A percentile compares a stretch with the other conserved stretches of the same genome.
phyloP scores from a whole-genome alignment of 306 rosid genomes.

The Cucurbita pepo region DNA sequence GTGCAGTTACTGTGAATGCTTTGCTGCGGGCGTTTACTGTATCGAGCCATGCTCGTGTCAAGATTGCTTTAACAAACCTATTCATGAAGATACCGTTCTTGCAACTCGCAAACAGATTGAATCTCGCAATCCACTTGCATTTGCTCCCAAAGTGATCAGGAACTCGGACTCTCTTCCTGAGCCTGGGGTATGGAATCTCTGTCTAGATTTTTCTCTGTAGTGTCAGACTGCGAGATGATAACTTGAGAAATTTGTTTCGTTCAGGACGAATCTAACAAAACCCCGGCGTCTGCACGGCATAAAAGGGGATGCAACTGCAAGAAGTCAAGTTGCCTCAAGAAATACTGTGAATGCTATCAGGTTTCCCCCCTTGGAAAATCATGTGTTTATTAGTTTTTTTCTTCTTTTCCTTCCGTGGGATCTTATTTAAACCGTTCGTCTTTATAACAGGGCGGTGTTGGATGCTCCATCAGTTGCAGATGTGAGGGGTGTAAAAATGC shows the following conservation, averaged over 20 bases:
- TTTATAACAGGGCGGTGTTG: constrained; percentile 62
- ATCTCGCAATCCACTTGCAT: constrained; percentile 88
- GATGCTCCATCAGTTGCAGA: constrained; percentile 73
- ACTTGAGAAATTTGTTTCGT: constrained; percentile 7
- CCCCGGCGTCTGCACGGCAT: constrained; percentile 73
- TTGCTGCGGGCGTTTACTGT: constrained; percentile 90
- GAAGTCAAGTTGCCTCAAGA: constrained; percentile 76
- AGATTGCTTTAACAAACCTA: constrained; percentile 72
- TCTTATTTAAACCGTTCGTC: constrained; percentile 3
- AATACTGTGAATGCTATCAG: constrained; percentile 88
- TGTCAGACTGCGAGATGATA: constrained; percentile 3
- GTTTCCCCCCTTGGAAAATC: constrained; percentile 16
- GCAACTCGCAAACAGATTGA: constrained; percentile 72
- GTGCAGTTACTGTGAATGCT: constrained; percentile 84
- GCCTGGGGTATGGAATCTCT: constrained; percentile 39
- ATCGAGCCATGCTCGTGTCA: constrained; percentile 73
- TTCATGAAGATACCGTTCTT: constrained; percentile 64
- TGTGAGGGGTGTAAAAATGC: constrained; percentile 82
- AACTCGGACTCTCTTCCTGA: constrained; percentile 47
- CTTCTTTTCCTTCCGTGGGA: background rate
- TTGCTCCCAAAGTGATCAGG: constrained; percentile 83
- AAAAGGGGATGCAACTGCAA: constrained; percentile 91
- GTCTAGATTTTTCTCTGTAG: constrained; percentile 2
- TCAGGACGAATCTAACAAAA: constrained; percentile 68
- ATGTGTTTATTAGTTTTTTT: background rate